Evolutionary conservation across 495 filamentous ascomycete genomes (phyloP).

Genomic region (Aspergillus hancockii): DNA sequence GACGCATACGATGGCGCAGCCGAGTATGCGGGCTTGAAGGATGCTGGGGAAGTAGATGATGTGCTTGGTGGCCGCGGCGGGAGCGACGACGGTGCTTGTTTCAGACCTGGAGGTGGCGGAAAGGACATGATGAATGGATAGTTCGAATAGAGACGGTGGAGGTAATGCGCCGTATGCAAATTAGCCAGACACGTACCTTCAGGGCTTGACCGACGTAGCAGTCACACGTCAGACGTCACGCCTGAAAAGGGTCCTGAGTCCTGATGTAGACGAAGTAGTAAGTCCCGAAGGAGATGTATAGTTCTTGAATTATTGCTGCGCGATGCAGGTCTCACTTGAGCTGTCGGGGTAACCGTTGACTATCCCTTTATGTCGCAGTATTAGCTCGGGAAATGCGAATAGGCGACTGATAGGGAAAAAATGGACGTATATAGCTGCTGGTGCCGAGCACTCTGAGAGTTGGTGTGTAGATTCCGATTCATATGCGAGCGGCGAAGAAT

Average conservation of each 20-base stretch:
- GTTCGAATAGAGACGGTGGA: conserved; percentile 42
- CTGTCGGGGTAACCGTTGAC: background rate
- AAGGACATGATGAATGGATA: conserved; percentile 90
- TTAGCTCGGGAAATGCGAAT: background rate
- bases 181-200: conserved; percentile 61
- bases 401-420: background rate
- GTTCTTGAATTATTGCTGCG: background rate
- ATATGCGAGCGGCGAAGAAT: background rate
- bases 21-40: conserved; percentile 62
- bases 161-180: conserved; percentile 34
- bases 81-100: conserved; percentile 68
- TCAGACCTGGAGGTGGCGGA: conserved; percentile 87
- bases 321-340: background rate
- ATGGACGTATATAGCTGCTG: background rate
- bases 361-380: background rate
- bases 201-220: conserved; percentile 45
- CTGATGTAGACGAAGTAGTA: background rate
- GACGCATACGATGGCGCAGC: conserved; percentile 38
- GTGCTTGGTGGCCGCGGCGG: conserved; percentile 75
- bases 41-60: conserved; percentile 48
- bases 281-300: conserved; percentile 7
- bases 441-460: too few species aligned
- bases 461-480: background rate
- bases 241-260: conserved; percentile 35
- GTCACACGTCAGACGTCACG: conserved; percentile 42